These are phyloP conservation scores for Cladosporium sp. DNA, from an alignment of 2,329 filamentous ascomycete species.

Conservation along the genomic window DNA sequence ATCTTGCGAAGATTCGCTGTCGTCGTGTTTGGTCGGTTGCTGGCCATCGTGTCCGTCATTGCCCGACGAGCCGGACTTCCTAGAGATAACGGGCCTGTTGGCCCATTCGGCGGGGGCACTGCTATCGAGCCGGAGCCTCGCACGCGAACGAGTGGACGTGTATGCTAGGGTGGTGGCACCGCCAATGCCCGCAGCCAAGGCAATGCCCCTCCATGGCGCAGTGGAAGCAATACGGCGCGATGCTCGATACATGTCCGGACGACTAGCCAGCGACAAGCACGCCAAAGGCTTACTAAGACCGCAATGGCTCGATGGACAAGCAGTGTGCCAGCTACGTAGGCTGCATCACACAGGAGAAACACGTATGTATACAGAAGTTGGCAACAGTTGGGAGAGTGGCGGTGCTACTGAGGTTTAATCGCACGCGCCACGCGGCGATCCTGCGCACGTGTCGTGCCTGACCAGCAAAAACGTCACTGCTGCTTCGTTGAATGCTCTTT, in stretches of 20 bases:
- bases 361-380: too few species aligned
- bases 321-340: too few species aligned
- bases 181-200: neutral
- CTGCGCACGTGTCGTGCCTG: neutral
- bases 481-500: too few species aligned
- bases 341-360: too few species aligned
- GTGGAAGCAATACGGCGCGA: neutral
- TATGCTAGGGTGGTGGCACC: neutral
- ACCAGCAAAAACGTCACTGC: neutral
- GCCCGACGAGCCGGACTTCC: neutral
- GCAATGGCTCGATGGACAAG: neutral
- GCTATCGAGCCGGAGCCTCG: conserved; percentile 1
- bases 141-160: neutral
- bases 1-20: neutral
- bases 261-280: neutral
- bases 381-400: neutral
- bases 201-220: conserved; percentile 1
- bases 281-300: neutral
- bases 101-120: neutral
- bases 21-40: neutral
- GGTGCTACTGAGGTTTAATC: neutral
- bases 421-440: neutral
- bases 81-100: neutral
- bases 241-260: conserved; percentile 2
- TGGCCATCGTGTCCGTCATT: neutral